Percentiles rank a stretch among this genome's conserved stretches.
phyloP scores from a whole-genome alignment of 2,329 filamentous ascomycete species.

The Penicillium brasilianum region DNA sequence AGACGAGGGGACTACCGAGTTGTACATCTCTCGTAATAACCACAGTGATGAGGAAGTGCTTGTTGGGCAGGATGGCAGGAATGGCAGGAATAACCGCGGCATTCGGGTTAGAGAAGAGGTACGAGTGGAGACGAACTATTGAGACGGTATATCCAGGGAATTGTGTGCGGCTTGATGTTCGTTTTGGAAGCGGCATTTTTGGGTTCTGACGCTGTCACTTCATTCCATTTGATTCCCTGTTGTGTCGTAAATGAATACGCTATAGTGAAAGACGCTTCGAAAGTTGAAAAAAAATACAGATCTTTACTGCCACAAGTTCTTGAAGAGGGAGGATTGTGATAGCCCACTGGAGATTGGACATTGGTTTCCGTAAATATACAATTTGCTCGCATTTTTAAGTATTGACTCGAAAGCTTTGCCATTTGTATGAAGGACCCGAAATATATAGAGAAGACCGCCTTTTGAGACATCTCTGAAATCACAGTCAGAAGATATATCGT shows the following conservation, averaged over 20 bases:
- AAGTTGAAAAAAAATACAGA: too few species aligned
- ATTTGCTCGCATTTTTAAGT: too few species aligned
- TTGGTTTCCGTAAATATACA: too few species aligned
- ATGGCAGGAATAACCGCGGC: not conserved
- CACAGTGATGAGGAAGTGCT: slow-evolving; percentile 16
- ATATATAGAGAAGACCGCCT: not conserved
- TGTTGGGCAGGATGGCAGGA: slow-evolving; percentile 8
- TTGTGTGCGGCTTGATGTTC: too few species aligned
- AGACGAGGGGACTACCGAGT: slow-evolving; percentile 14
- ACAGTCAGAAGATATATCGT: not conserved
- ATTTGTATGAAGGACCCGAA: not conserved
- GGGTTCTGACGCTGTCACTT: not conserved
- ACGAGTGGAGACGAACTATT: slow-evolving; percentile 7
- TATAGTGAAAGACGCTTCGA: too few species aligned
- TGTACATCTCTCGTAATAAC: slow-evolving; percentile 14
- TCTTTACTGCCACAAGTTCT: too few species aligned
- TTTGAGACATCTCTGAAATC: not conserved
- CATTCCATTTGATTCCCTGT: not conserved
- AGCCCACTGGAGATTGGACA: too few species aligned
- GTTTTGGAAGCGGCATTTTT: too few species aligned
- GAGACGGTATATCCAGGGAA: not conserved
- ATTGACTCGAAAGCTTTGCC: not conserved
- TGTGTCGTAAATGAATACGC: too few species aligned
- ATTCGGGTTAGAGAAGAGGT: slow-evolving; percentile 14
- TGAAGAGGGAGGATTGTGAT: too few species aligned